Evolutionary conservation across 305 asterid genomes (phyloP), one percentile per base, ranked within the genome.

Genomic region (Fraxinus greggii): DNA sequence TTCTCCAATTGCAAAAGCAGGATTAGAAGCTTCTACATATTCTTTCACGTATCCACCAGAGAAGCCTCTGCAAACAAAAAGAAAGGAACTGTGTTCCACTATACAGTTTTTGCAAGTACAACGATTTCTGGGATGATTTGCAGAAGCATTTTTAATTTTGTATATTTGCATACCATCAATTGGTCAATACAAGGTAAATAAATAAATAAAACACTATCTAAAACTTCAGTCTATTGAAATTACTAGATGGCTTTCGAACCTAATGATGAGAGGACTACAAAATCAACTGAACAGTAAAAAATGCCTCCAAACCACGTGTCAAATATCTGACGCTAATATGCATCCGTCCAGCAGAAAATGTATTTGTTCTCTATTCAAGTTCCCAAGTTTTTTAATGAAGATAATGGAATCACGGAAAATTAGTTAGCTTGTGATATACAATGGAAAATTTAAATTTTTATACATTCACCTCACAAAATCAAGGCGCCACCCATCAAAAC

Each of bases 401-500:
- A 67, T 28, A 67, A 67, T 28, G 74, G 15, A 32, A 32, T 29
- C 17, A 69, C 23, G 4, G 42, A 4, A 69, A 28, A 69, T 29
- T 17, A 31, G 15, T 72, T 15, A 72, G 76, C 45, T 32, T 5
- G 48, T 33, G 21, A 72, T 70, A 31, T 31, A 70, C 19, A 69
- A 29, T 31, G 40, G 75, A 5, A 70, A 72, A 15, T 72, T 12
- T 32, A 17, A 17, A 32, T 72, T 8, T 72, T 31, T 31, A 32
- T 72, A 81, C 73, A 56, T 81, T 78, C 81, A 87, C 90, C 90
- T 85, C 59, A 82, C 93, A 86, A 90, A 90, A 80, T 90, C 93
- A 36, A 90, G 90, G 77, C 92, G 88, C 93, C 93, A 90, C 65
- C 93, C 93, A 82, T 90, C 93, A 85, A 84, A 90, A 59, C 93